Evolutionary conservation across 805 yeast species (phyloP).

Genomic region (Pichia cephalocereana): DNA sequence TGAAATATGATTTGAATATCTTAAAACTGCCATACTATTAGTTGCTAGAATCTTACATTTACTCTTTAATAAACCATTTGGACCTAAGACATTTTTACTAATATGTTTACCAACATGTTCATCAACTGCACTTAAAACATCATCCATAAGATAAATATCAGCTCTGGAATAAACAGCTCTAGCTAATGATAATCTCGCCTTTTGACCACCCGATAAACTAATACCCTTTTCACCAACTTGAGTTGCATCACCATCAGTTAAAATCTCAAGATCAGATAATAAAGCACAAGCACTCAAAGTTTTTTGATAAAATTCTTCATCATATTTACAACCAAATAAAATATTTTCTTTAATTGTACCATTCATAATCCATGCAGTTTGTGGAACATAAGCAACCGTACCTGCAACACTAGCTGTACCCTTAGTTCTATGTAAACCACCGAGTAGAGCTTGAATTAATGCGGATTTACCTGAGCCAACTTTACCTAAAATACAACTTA

Average conservation of each 20-base stretch:
- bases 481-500: slow-evolving; percentile 55
- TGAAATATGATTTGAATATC: slow-evolving; percentile 51
- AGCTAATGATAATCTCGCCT: slow-evolving; percentile 89
- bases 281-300: slow-evolving; percentile 88
- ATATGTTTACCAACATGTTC: slow-evolving; percentile 91
- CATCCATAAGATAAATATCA: slow-evolving; percentile 84
- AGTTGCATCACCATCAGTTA: slow-evolving; percentile 87
- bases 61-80: slow-evolving; percentile 37
- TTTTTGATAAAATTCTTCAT: slow-evolving; percentile 67
- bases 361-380: slow-evolving; percentile 93
- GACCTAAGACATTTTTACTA: slow-evolving; percentile 45
- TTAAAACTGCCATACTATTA: slow-evolving; percentile 45
- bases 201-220: slow-evolving; percentile 94
- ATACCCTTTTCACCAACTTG: slow-evolving; percentile 97
- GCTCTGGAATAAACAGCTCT: slow-evolving; percentile 95
- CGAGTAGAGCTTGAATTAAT: slow-evolving; percentile 42
- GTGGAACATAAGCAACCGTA: slow-evolving; percentile 52
- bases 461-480: slow-evolving; percentile 67
- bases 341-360: slow-evolving; percentile 89
- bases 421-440: slow-evolving; percentile 32
- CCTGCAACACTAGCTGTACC: slow-evolving; percentile 34
- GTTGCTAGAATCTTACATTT: slow-evolving; percentile 53
- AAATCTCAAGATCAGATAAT: slow-evolving; percentile 60
- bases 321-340: slow-evolving; percentile 79
- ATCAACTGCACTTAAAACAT: slow-evolving; percentile 92